phyloP scores from a whole-genome alignment of 495 filamentous ascomycete genomes.

The Letharia lupina region DNA sequence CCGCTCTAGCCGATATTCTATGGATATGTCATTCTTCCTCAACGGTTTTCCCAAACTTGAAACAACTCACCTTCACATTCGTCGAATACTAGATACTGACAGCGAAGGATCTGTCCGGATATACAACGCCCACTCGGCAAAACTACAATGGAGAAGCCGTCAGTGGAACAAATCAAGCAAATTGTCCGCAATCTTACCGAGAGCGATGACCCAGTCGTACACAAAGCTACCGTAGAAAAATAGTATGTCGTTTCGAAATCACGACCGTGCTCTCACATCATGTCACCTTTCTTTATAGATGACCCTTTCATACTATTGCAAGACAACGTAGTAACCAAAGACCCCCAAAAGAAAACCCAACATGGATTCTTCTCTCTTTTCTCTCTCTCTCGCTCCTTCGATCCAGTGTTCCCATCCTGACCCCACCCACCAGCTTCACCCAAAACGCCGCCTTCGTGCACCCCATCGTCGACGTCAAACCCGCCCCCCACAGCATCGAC shows the following conservation, averaged over 20 bases:
- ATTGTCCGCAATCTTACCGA: slow-evolving; percentile 7
- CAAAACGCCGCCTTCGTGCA: slow-evolving; percentile 6
- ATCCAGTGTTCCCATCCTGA: not conserved
- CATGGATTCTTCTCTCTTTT: not conserved
- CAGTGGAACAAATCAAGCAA: not conserved
- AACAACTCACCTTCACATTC: no score
- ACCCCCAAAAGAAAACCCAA: not conserved
- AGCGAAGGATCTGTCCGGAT: no score
- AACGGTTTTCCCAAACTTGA: not conserved
- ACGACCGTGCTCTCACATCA: no score
- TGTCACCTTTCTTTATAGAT: not conserved
- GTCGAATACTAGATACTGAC: no score
- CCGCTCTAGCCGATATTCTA: not conserved
- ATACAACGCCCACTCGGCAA: no score
- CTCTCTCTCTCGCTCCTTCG: not conserved
- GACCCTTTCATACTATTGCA: no score
- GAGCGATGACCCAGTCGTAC: slow-evolving; percentile 3
- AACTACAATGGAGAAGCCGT: slow-evolving; percentile 1
- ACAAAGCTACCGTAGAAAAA: not conserved
- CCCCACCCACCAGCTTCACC: slow-evolving; percentile 1
- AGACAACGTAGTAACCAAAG: no score
- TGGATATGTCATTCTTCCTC: not conserved
- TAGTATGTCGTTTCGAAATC: not conserved
- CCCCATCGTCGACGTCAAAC: slow-evolving; percentile 8
- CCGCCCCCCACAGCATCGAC: not conserved